A percentile compares a stretch with the other conserved stretches of the same genome.
Evolutionary conservation across 768 basidiomycete genomes (phyloP).

Genomic region (Mycena albidolilacea): DNA sequence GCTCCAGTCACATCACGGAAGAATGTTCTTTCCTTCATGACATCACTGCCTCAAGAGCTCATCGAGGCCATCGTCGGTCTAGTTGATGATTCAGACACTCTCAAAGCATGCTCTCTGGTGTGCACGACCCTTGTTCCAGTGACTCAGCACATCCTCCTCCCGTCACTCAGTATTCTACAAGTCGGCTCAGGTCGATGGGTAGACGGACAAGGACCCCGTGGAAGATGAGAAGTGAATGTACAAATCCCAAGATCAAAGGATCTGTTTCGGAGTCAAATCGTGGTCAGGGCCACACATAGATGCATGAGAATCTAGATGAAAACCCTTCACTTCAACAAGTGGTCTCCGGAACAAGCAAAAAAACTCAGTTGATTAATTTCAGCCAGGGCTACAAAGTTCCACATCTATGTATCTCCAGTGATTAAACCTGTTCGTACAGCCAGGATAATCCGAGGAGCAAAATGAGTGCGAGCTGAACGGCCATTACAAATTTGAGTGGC

Average conservation of each 20-base stretch:
- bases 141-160: slow-evolving; percentile 8
- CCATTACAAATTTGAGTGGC: not conserved
- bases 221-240: too few relatives aligned
- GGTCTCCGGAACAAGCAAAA: too few relatives aligned
- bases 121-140: not conserved
- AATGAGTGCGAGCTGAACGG: not conserved
- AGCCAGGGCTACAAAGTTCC: too few relatives aligned
- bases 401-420: too few relatives aligned
- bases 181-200: not conserved
- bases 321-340: too few relatives aligned
- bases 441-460: not conserved
- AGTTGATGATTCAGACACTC: slow-evolving; percentile 6
- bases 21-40: too few relatives aligned
- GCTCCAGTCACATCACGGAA: too few relatives aligned
- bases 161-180: slow-evolving; percentile 3
- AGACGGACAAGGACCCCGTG: not conserved
- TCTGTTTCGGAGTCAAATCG: too few relatives aligned
- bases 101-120: slow-evolving; percentile 3
- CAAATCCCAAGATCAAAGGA: too few relatives aligned
- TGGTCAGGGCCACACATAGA: too few relatives aligned
- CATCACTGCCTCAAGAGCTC: slow-evolving; percentile 14
- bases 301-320: too few relatives aligned
- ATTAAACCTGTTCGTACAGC: not conserved
- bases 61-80: slow-evolving; percentile 11
- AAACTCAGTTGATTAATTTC: too few relatives aligned